These are phyloP conservation scores for Guillardia theta DNA, from an alignment of 78 protist species.

Conservation along the genomic window DNA sequence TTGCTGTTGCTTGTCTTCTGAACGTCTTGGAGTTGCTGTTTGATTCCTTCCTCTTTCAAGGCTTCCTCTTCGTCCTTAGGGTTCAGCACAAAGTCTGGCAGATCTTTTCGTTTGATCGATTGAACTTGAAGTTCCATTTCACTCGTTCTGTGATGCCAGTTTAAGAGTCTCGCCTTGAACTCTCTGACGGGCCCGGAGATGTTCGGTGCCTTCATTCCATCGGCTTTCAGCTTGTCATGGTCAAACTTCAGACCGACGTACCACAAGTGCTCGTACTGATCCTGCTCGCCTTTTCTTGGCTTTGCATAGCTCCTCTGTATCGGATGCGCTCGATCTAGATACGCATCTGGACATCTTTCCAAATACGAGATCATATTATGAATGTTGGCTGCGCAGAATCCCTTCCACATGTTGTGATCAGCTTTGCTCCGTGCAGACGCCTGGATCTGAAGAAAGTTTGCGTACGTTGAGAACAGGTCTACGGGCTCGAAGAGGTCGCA, in stretches of 20 bases:
- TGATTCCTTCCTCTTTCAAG: background rate
- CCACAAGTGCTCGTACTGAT: background rate
- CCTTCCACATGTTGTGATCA: background rate
- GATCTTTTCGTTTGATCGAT: background rate
- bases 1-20: too few species aligned
- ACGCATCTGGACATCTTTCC: background rate
- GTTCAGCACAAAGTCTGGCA: background rate
- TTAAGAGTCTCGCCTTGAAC: background rate
- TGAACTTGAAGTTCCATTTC: background rate
- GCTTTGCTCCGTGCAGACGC: too few species aligned
- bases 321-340: background rate
- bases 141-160: background rate
- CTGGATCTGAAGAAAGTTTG: background rate
- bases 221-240: background rate
- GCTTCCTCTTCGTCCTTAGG: background rate
- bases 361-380: background rate
- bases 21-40: too few species aligned
- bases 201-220: background rate
- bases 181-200: background rate
- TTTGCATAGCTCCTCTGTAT: background rate
- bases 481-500: background rate
- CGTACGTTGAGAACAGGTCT: background rate
- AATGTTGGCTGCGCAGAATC: background rate
- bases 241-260: background rate
- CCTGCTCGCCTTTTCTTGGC: background rate